Evolutionary conservation across 1,139 yeast species (phyloP), one percentile per base, ranked within the genome.

Genomic region (Candida albicans): DNA sequence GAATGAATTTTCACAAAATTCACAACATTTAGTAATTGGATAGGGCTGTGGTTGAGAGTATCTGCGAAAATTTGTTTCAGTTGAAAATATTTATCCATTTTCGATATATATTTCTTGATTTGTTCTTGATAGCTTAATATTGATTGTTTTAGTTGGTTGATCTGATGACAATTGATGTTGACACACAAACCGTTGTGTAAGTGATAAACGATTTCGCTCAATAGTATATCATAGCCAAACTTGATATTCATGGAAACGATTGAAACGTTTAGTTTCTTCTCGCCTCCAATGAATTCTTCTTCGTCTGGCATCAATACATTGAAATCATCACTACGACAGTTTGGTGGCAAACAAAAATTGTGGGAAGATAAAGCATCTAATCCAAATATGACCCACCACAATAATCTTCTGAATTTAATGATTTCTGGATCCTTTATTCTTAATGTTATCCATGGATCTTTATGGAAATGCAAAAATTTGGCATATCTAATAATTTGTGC

Each of bases 301-400:
- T 76, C 82, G 24, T 69, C 72, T 0, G 84, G 82, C 57, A 79
- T 59, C 15, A 73, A 61, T 0, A 83, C 83, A 52, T 81, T 82
- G 57, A 78, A 79, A 52, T 80, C 84, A 37, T 73, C 77, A 43
- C 68, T 62, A 49, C 69, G 68, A 46, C 83, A 77, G 28, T 78
- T 70, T 1, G 87, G 87, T 0, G 82, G 76, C 31, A 80, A 60
- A 55, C 82, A 76, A 42, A 78, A 75, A 50, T 80, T 80, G 49
- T 79, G 76, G 25, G 84, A 75, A 2, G 82, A 76, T 44, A 79
- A 64, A 3, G 81, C 75, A 56, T 82, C 87, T 43, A 82, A 62
- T 13, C 80, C 79, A 52, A 80, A 80, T 5, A 81, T 78, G 31
- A 79, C 81, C 85, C 86, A 82, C 86, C 87, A 82, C 13, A 82